Conservation (phyloP, 2,329 filamentous ascomycete species). For the Helminthosporium solani region DNA sequence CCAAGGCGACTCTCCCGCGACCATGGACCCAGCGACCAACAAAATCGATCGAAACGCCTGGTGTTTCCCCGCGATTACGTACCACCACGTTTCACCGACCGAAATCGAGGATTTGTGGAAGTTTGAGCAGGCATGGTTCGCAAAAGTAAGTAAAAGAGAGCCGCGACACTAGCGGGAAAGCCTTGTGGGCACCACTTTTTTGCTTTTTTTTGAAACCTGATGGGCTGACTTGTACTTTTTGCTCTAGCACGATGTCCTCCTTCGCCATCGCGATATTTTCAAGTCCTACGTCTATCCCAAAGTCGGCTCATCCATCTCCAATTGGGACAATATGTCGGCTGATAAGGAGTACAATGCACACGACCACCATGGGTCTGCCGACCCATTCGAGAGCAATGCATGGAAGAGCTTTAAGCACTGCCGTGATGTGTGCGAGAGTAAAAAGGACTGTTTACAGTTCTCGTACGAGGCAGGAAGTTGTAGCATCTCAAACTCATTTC, state of each 20-base stretch:
- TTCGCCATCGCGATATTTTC: slow-evolving; percentile 43
- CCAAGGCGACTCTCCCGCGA: slow-evolving; percentile 47
- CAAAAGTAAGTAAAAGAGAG: slow-evolving; percentile 16
- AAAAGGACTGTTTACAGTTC: slow-evolving; percentile 37
- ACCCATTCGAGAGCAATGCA: slow-evolving; percentile 32
- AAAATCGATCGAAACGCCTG: slow-evolving; percentile 44
- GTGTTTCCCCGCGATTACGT: slow-evolving; percentile 47
- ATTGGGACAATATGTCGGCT: slow-evolving; percentile 42
- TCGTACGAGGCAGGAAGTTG: slow-evolving; percentile 37
- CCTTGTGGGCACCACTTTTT: no score
- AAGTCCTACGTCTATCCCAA: slow-evolving; percentile 35
- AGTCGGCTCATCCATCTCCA: slow-evolving; percentile 20
- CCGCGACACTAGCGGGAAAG: neutral
- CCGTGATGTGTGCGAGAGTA: slow-evolving; percentile 35
- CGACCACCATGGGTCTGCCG: slow-evolving; percentile 22
- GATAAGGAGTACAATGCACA: slow-evolving; percentile 40
- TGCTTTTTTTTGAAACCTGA: slow-evolving; percentile 1
- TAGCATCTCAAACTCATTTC: slow-evolving; percentile 30
- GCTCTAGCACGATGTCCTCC: slow-evolving; percentile 28
- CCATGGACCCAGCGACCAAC: slow-evolving; percentile 40
- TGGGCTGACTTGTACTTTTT: slow-evolving; percentile 11
- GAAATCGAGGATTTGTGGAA: slow-evolving; percentile 43
- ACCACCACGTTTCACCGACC: slow-evolving; percentile 41
- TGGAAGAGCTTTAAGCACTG: slow-evolving; percentile 41
- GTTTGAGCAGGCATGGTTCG: slow-evolving; percentile 44